Evolutionary conservation across 192 early-diverging fungal species (phyloP).

Genomic region (Backusella parvicylindrica): DNA sequence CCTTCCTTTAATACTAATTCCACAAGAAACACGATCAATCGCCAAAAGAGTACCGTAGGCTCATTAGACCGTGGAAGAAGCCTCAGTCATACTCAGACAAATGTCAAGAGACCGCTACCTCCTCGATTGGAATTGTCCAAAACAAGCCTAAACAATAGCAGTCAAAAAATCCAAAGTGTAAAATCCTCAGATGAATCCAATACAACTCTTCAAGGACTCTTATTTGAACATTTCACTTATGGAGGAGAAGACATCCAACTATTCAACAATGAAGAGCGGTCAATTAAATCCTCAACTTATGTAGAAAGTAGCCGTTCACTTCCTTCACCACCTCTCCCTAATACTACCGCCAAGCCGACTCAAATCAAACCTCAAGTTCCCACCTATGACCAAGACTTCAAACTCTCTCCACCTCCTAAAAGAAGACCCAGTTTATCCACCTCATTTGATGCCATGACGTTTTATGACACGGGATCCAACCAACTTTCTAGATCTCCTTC

Average conservation of each 20-base stretch:
- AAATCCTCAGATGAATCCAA: background rate
- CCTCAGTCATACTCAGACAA: background rate
- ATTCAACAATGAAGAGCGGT: background rate
- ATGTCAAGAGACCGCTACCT: background rate
- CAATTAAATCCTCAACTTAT: background rate
- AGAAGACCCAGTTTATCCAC: constrained; percentile 1
- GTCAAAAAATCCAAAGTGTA: background rate
- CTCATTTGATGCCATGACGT: constrained; percentile 1
- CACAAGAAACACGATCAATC: background rate
- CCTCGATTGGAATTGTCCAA: background rate
- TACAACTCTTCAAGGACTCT: background rate
- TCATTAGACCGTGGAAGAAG: background rate
- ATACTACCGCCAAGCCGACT: background rate
- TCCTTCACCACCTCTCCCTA: background rate
- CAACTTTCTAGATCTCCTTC: background rate
- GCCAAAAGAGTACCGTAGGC: background rate
- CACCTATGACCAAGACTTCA: constrained; percentile 7
- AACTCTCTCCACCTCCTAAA: constrained; percentile 5
- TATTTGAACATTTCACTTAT: constrained; percentile 19
- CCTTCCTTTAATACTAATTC: background rate
- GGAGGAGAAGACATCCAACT: constrained; percentile 12
- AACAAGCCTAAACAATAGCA: background rate
- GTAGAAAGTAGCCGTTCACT: background rate
- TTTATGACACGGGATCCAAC: background rate
- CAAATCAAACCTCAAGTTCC: background rate